Evolutionary conservation across 495 filamentous ascomycete genomes (phyloP).

Genomic region (Penicillium subrubescens): DNA sequence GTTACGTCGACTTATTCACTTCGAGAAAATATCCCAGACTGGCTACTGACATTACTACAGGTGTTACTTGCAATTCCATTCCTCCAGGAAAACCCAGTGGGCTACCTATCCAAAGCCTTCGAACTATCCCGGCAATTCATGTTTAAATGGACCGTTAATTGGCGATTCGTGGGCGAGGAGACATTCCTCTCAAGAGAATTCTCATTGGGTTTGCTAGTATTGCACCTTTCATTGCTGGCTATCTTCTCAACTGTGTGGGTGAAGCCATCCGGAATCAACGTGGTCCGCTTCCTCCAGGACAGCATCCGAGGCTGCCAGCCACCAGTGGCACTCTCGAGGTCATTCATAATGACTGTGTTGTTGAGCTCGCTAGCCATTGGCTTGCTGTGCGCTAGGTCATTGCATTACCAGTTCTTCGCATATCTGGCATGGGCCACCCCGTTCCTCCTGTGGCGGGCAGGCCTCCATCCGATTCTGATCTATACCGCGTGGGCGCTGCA

Average conservation of each 20-base stretch:
- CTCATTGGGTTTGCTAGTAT: conserved; percentile 63
- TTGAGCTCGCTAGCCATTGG: conserved; percentile 82
- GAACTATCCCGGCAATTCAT: conserved; percentile 87
- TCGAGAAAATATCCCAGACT: background rate
- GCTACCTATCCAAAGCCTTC: conserved; percentile 81
- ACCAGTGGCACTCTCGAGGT: conserved; percentile 62
- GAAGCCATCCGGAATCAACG: conserved; percentile 47
- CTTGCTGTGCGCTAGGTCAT: conserved; percentile 83
- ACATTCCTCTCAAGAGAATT: conserved; percentile 77
- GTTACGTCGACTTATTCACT: background rate
- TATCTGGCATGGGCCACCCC: conserved; percentile 92
- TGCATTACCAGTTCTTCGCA: conserved; percentile 98
- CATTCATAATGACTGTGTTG: conserved; percentile 76
- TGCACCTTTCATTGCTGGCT: conserved; percentile 67
- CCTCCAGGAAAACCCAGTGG: conserved; percentile 61
- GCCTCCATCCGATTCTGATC: conserved; percentile 71
- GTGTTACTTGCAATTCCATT: conserved; percentile 75
- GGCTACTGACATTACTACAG: conserved; percentile 30
- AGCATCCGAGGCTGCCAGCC: conserved; percentile 56
- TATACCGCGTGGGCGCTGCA: conserved; percentile 78
- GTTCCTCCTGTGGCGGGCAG: conserved; percentile 84
- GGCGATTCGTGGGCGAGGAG: conserved; percentile 87
- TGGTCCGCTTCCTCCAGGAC: conserved; percentile 53
- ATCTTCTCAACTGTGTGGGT: conserved; percentile 65
- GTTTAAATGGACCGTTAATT: conserved; percentile 99